Percentiles rank a stretch among this genome's conserved stretches.
Conservation (phyloP, 2,329 filamentous ascomycete species). For the Fusarium brachygibbosum region DNA sequence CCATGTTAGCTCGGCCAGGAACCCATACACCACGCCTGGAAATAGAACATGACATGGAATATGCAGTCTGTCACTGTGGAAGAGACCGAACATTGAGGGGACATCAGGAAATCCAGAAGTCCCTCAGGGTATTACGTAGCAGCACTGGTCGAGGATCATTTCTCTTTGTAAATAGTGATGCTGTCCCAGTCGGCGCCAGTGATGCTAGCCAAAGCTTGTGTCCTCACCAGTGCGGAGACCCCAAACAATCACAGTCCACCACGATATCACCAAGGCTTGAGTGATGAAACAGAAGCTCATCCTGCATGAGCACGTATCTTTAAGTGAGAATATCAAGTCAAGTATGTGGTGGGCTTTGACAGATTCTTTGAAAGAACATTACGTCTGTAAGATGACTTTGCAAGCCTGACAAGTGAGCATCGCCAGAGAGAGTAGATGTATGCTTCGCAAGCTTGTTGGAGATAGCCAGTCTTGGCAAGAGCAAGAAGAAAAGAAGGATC, state of each 20-base stretch:
- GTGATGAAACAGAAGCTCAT: neutral
- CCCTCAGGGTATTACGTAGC: neutral
- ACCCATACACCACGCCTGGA: neutral
- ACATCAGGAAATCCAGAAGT: conserved; percentile 2
- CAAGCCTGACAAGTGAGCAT: neutral
- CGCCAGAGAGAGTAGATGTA: neutral
- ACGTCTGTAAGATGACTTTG: neutral
- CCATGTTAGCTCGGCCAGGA: conserved; percentile 3
- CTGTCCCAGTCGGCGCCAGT: conserved; percentile 13
- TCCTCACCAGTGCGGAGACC: conserved; percentile 28
- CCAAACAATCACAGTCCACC: conserved; percentile 13
- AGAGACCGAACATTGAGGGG: conserved; percentile 27
- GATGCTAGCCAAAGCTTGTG: conserved; percentile 38
- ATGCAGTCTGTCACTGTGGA: conserved; percentile 2
- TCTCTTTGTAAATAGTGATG: conserved; percentile 13
- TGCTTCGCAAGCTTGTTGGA: neutral
- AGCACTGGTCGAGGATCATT: conserved; percentile 7
- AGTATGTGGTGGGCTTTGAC: neutral
- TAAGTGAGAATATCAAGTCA: neutral
- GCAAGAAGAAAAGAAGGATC: conserved; percentile 9
- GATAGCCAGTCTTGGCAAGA: neutral
- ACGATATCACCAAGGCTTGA: conserved; percentile 4
- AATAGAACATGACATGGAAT: conserved; percentile 1
- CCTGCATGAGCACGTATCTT: neutral
- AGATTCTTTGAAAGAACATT: neutral